phyloP scores from a whole-genome alignment of 1,284 basidiomycete genomes.

The Marasmius sp. region DNA sequence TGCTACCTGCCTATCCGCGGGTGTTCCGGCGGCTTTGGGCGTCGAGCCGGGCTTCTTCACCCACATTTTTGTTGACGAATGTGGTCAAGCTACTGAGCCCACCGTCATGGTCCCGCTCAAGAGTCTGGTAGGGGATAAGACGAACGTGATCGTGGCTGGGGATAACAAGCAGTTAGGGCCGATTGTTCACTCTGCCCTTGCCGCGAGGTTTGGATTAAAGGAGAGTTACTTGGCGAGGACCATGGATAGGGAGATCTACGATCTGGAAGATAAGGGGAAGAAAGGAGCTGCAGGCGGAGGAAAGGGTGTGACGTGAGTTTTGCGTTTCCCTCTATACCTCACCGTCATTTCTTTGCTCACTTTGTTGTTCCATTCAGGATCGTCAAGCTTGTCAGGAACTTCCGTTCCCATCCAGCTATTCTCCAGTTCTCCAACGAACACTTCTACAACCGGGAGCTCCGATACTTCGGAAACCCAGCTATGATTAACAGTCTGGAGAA shows the following conservation, averaged over 20 bases:
- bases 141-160: constrained; percentile 53
- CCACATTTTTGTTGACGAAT: constrained; percentile 65
- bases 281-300: constrained; percentile 27
- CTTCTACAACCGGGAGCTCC: constrained; percentile 54
- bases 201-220: constrained; percentile 42
- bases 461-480: constrained; percentile 38
- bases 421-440: constrained; percentile 55
- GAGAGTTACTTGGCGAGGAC: constrained; percentile 51
- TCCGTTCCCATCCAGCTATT: constrained; percentile 56
- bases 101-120: constrained; percentile 56
- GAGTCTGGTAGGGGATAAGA: constrained; percentile 39
- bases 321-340: background rate
- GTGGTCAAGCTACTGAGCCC: constrained; percentile 59
- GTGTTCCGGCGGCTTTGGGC: constrained; percentile 45
- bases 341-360: background rate
- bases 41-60: constrained; percentile 51
- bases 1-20: constrained; percentile 52
- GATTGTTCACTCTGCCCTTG: constrained; percentile 48
- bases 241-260: constrained; percentile 48
- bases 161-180: constrained; percentile 63
- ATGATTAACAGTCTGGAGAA: constrained; percentile 32
- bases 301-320: constrained; percentile 36
- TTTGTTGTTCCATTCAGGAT: constrained; percentile 29
- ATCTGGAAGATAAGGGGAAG: constrained; percentile 21
- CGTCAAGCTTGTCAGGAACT: constrained; percentile 54